A percentile compares a stretch with the other conserved stretches of the same genome.
Conservation (phyloP, 2,329 filamentous ascomycete genomes). For the Epichloe coenophiala region DNA sequence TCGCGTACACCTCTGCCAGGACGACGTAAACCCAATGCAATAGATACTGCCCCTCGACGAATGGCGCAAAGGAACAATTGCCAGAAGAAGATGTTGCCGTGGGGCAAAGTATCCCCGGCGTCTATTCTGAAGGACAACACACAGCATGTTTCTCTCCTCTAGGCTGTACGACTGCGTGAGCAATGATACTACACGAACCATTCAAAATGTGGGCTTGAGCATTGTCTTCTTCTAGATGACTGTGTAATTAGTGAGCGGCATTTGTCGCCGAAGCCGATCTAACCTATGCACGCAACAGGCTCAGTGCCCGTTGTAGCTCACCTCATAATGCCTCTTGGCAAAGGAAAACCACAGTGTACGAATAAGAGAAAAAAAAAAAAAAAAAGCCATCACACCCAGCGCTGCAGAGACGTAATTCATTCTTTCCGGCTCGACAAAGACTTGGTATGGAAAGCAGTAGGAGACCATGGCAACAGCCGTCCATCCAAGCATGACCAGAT, state of each 20-base stretch:
- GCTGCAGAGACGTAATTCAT: slow-evolving; percentile 17
- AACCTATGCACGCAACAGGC: background rate
- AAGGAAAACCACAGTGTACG: slow-evolving; percentile 11
- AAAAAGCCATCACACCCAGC: slow-evolving; percentile 8
- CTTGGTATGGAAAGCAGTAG: slow-evolving; percentile 16
- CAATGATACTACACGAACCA: too few species aligned
- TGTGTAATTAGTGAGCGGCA: too few species aligned
- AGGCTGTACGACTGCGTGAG: too few species aligned
- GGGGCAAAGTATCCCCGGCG: too few species aligned
- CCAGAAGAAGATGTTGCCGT: too few species aligned
- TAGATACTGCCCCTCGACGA: too few species aligned
- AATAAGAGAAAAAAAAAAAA: slow-evolving; percentile 2
- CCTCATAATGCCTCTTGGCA: slow-evolving; percentile 13
- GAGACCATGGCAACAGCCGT: slow-evolving; percentile 11
- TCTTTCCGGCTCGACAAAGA: slow-evolving; percentile 7
- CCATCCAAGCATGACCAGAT: slow-evolving; percentile 14
- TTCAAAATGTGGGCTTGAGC: too few species aligned
- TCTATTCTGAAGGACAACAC: too few species aligned
- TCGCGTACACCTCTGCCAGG: slow-evolving; percentile 20
- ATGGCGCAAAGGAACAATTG: too few species aligned
- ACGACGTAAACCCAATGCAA: too few species aligned
- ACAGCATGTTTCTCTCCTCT: too few species aligned
- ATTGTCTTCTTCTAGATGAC: too few species aligned
- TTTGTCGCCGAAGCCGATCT: background rate
- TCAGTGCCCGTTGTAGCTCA: slow-evolving; percentile 7